phyloP scores from a whole-genome alignment of 352 stramenopile species.

The Globisporangium canariense region DNA sequence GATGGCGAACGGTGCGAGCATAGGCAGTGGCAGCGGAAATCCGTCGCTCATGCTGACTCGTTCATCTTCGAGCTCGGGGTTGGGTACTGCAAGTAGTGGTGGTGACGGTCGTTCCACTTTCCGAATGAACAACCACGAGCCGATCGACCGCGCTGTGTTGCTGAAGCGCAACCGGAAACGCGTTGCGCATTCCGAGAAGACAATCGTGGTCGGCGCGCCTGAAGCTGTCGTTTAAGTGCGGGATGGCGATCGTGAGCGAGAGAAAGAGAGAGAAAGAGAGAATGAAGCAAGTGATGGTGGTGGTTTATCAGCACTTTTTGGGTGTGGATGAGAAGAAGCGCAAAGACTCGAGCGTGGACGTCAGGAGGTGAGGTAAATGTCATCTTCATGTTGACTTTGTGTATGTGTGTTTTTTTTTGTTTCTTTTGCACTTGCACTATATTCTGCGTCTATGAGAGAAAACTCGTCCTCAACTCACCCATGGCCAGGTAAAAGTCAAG shows the following conservation, averaged over 20 bases:
- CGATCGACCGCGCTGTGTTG: slow-evolving; percentile 67
- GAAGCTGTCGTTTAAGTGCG: slow-evolving; percentile 72
- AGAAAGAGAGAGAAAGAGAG: neutral
- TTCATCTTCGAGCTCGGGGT: slow-evolving; percentile 17
- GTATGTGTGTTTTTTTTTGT: neutral
- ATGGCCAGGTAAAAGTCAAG: neutral
- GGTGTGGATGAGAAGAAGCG: slow-evolving; percentile 1
- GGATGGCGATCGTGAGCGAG: neutral
- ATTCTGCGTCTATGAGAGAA: slow-evolving; percentile 10
- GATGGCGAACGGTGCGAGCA: slow-evolving; percentile 31
- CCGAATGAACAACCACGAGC: slow-evolving; percentile 62
- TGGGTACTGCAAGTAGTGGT: slow-evolving; percentile 22
- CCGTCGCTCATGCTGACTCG: slow-evolving; percentile 17
- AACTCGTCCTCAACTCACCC: neutral
- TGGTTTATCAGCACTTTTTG: slow-evolving; percentile 4
- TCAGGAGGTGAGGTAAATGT: slow-evolving; percentile 1
- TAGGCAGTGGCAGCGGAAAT: slow-evolving; percentile 2
- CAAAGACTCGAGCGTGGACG: neutral
- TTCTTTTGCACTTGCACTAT: slow-evolving; percentile 8
- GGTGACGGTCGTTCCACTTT: slow-evolving; percentile 47
- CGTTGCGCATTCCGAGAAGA: slow-evolving; percentile 71
- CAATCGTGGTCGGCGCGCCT: slow-evolving; percentile 82
- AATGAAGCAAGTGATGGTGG: too few species aligned
- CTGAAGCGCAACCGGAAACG: slow-evolving; percentile 80
- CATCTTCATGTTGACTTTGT: slow-evolving; percentile 4